Base-by-base conservation (phyloP, 1,284 basidiomycete species). In the Ustilago xerochloae region DNA sequence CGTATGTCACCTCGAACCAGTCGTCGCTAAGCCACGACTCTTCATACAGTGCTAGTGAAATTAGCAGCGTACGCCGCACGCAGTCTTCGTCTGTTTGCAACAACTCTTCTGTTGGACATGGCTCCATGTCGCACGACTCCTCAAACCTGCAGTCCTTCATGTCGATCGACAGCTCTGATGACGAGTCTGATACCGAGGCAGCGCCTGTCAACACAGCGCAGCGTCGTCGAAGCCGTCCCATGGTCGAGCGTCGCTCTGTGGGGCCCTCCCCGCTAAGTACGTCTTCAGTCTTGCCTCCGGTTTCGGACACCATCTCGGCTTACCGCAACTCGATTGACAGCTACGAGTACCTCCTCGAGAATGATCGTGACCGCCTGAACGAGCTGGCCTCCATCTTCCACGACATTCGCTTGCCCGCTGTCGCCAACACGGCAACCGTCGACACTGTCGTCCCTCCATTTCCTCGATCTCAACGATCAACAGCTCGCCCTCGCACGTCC, bases 111-210 rank as follows among this genome's bases (percentile, higher is more conserved):
- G n/a, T 26, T 24, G 33, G 38, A 36, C 60, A 65, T 35, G 54
- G 60, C 18, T 56, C 58, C 4, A 2, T 57, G 4, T 72, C 59
- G 22, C 60, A 65, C n/a, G 60, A 54, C 36, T 39, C 58, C 6
- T 59, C 61, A 16, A 45, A 52, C 24, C 38, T 68, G 38, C 62
- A 56, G 38, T 75, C 72, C 1, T 75, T 75, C 55, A 75, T 75
- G 56, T 75, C 72, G 45, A 70, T 75, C 49, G 72, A 75, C 48
- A 75, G 72, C 58, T 68, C 65, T 18, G 70, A 73, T 30, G 66
- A 69, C 6, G 66, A 69, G 29, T 45, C 33, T 6, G 71, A 68
- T 3, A 41, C 26, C 43, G 53, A 60, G 15, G 49, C 28, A 18
- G 51, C 35, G 18, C n/a, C 58, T 9, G 18, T 22, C n/a, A 20